Evolutionary conservation across 768 basidiomycete genomes (phyloP), one percentile per base, ranked within the genome.

Genomic region (Xerocomus brunneocitrinus): DNA sequence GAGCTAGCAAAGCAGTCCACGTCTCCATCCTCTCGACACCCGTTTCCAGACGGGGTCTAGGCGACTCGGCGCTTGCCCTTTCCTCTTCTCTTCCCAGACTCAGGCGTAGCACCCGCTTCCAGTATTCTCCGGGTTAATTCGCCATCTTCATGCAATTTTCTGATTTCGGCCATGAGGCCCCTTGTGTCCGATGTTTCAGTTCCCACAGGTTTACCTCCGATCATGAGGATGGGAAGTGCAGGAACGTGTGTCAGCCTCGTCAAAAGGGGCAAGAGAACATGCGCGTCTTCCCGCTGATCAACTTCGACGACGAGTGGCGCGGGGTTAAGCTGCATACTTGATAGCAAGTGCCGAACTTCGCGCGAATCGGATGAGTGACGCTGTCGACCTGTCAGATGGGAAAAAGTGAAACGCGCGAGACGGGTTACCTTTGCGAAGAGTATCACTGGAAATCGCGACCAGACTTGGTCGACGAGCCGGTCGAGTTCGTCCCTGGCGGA

Each of bases 381-480:
- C 88, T 89, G 32, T 6, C 8, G 24, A 36, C 31, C 31, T 7
- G 47, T 13, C 28, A 38, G 5, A 27, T 19, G 19, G 49, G 34
- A 28, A 1, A 3, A 5, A 6, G n/a, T 22, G 32, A 32, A 42
- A 42, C 25, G 55, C 62, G 54, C 40, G 54, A 60, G 67, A 30
- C 24, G 24, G 22, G 43, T 10, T 61, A 82, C 89, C 77, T 89
- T 87, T 39, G 84, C 78, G 62, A 86, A 90, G 14, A 91, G 71
- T 54, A 91, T 79, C 35, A 91, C 82, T 0, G 90, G 90, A 60
- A 87, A 83, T 35, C 79, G 76, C 4, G 76, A 60, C 90, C 90
- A 91, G 1, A 87, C 81, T 30, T 88, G 82, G 1, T 76, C 70
- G 7, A 84, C 78, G 65, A 91, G 74, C 1, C 73, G 71, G 32